Evolutionary conservation across 371 early-diverging fungal species (phyloP).

Genomic region (Choanephora cucurbitarum): DNA sequence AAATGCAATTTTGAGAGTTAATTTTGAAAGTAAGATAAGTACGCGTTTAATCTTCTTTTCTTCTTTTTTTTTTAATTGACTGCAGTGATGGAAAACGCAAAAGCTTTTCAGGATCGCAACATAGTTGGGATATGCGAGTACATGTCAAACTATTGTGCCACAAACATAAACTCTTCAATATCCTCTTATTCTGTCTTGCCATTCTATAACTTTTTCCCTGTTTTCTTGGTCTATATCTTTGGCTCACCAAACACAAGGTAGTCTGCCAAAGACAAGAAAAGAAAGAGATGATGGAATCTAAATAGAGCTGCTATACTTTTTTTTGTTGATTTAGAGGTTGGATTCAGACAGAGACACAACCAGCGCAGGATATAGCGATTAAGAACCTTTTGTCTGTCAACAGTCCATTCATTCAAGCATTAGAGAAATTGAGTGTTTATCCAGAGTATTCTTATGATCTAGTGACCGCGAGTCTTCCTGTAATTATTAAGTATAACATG

Average conservation of each 20-base stretch:
- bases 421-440: slow-evolving; percentile 20
- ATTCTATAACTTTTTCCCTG: slow-evolving; percentile 25
- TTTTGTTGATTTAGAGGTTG: slow-evolving; percentile 29
- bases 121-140: slow-evolving; percentile 14
- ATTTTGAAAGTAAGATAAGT: too few relatives aligned
- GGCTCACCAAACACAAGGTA: slow-evolving; percentile 43
- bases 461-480: slow-evolving; percentile 31
- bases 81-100: slow-evolving; percentile 12
- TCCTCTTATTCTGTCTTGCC: slow-evolving; percentile 1
- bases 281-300: too few relatives aligned
- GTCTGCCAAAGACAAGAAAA: too few relatives aligned
- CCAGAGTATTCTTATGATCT: slow-evolving; percentile 36
- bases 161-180: slow-evolving; percentile 3
- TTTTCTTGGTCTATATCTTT: slow-evolving; percentile 34
- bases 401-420: slow-evolving; percentile 31
- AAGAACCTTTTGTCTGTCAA: slow-evolving; percentile 21
- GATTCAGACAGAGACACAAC: slow-evolving; percentile 30
- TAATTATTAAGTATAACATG: slow-evolving; percentile 11
- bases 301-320: background rate
- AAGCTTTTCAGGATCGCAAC: slow-evolving; percentile 15
- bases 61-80: too few relatives aligned
- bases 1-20: too few relatives aligned
- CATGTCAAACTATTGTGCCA: slow-evolving; percentile 15
- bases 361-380: slow-evolving; percentile 25
- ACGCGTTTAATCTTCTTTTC: too few relatives aligned